A percentile compares a stretch with the other conserved stretches of the same genome.
Conservation (phyloP, 345 rosid genomes). For the Hevea brasiliensis region DNA sequence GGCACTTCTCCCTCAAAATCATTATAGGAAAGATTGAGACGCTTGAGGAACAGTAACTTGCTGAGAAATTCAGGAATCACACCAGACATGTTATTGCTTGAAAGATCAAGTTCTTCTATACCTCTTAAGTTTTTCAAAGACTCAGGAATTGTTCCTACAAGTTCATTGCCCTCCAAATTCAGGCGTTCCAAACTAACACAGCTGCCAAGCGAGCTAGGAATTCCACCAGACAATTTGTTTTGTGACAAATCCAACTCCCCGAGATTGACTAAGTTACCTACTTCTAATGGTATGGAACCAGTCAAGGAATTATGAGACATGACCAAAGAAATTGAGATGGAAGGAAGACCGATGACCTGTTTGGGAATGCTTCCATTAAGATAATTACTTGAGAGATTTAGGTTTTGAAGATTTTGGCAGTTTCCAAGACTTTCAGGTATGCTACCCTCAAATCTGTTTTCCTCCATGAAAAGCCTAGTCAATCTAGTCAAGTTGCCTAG, state of each 20-base stretch:
- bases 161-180: constrained; percentile 11
- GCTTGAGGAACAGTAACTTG: background rate
- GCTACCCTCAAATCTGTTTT: constrained; percentile 29
- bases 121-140: constrained; percentile 21
- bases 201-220: constrained; percentile 27
- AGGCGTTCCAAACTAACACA: constrained; percentile 23
- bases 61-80: constrained; percentile 15
- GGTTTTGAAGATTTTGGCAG: constrained; percentile 16
- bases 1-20: constrained; percentile 22
- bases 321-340: constrained; percentile 30
- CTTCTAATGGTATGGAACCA: constrained; percentile 31
- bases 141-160: constrained; percentile 19
- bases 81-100: constrained; percentile 26
- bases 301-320: constrained; percentile 32
- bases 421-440: constrained; percentile 36
- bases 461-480: constrained; percentile 25
- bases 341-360: constrained; percentile 29
- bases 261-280: constrained; percentile 19
- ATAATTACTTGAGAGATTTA: constrained; percentile 32
- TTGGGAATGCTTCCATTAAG: constrained; percentile 37
- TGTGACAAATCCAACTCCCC: constrained; percentile 24
- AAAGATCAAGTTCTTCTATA: constrained; percentile 19
- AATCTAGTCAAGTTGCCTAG: constrained; percentile 24
- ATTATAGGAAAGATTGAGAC: constrained; percentile 26
- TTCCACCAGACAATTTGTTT: constrained; percentile 28